These are phyloP conservation scores for Vicia villosa DNA, from an alignment of 306 rosid genomes.

Conservation along the genomic window DNA sequence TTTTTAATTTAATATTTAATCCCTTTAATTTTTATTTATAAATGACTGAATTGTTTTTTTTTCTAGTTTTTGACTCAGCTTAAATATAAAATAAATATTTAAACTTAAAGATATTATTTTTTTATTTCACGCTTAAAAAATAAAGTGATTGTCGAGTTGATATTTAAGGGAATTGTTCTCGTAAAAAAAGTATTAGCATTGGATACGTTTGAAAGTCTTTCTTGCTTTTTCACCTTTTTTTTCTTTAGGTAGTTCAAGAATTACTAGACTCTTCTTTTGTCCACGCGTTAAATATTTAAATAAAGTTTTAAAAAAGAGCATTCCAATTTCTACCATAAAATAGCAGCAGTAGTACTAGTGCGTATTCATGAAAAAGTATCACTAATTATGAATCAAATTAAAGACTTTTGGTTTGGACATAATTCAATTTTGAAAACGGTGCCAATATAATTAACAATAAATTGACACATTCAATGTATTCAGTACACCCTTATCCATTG, in stretches of 20 bases:
- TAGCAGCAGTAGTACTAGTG: constrained; percentile 5
- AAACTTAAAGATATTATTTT: not conserved
- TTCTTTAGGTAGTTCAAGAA: not conserved
- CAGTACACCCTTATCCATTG: too few relatives aligned
- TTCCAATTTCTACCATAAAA: constrained; percentile 18
- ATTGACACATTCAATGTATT: constrained; percentile 25
- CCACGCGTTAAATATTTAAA: not conserved
- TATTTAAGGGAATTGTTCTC: not conserved
- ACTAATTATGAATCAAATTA: constrained; percentile 13
- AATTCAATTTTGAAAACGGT: constrained; percentile 16
- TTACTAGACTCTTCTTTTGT: not conserved
- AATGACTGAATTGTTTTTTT: too few relatives aligned
- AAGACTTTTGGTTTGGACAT: constrained; percentile 30
- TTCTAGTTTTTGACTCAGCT: too few relatives aligned
- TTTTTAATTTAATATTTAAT: too few relatives aligned
- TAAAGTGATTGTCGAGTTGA: not conserved
- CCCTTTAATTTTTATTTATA: too few relatives aligned
- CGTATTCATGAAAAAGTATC: constrained; percentile 4
- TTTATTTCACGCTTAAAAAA: not conserved
- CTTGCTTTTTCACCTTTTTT: not conserved
- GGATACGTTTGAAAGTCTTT: not conserved
- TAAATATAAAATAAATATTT: too few relatives aligned
- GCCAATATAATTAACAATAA: constrained; percentile 19
- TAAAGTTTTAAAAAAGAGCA: not conserved
- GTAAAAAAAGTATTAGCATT: not conserved